Conservation (phyloP, 495 filamentous ascomycete genomes). For the Hypoxylon crocopeplum region DNA sequence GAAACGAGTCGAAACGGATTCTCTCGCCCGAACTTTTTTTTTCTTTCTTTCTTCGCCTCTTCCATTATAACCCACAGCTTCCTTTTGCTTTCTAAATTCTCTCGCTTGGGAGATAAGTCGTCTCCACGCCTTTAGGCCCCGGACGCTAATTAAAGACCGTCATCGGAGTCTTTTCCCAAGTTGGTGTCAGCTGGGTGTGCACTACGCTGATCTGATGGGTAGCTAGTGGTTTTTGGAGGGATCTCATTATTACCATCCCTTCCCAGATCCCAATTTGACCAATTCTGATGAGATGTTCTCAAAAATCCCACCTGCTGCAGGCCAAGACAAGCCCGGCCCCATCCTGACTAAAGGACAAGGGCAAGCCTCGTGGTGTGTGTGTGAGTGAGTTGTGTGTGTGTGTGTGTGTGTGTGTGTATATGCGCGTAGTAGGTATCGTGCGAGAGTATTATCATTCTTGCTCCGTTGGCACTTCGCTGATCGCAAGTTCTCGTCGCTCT, state of each 20-base stretch:
- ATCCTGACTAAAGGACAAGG: conserved; percentile 32
- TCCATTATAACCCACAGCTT: conserved; percentile 34
- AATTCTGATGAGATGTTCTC: conserved; percentile 25
- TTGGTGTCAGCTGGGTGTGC: conserved; percentile 28
- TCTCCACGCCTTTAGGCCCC: conserved; percentile 26
- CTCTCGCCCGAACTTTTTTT: conserved; percentile 11
- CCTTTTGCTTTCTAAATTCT: conserved; percentile 27
- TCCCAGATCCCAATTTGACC: conserved; percentile 31
- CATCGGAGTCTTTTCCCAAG: conserved; percentile 39
- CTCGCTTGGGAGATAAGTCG: conserved; percentile 9
- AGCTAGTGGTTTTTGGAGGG: conserved; percentile 24
- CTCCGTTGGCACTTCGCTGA: conserved; percentile 30
- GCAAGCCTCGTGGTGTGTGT: conserved; percentile 28
- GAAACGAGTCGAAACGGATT: conserved; percentile 34
- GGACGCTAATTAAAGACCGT: conserved; percentile 40
- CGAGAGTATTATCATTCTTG: conserved; percentile 21
- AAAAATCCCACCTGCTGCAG: conserved; percentile 32
- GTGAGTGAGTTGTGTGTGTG: conserved; percentile 9
- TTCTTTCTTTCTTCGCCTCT: conserved; percentile 18
- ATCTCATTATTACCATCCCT: conserved; percentile 35
- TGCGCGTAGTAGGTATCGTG: background rate
- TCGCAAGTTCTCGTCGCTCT: conserved; percentile 26
- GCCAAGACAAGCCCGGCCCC: conserved; percentile 24
- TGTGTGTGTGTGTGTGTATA: background rate
- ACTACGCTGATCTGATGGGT: conserved; percentile 30